These are phyloP conservation scores for Cyclostephanos tholiformis DNA, from an alignment of 108 stramenopile species.

Conservation along the genomic window DNA sequence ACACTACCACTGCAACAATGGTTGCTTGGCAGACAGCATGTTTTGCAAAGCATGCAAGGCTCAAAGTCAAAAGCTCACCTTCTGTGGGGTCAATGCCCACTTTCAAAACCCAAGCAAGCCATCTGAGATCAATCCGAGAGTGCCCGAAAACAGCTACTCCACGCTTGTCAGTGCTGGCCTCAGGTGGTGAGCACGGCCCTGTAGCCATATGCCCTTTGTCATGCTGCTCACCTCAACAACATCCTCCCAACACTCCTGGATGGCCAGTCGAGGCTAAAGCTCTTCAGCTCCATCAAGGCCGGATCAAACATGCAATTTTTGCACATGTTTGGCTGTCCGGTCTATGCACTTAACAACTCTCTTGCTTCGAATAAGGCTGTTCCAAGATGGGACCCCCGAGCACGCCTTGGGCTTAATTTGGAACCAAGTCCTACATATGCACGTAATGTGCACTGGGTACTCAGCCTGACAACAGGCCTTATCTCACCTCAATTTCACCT, in stretches of 20 bases:
- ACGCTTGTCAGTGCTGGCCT: too few relatives aligned
- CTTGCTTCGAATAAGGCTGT: not conserved
- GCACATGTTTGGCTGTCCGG: constrained; percentile 35
- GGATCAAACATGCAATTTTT: constrained; percentile 6
- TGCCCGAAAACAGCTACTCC: constrained; percentile 23
- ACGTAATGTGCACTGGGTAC: not conserved
- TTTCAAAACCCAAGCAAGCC: too few relatives aligned
- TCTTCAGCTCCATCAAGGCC: constrained; percentile 4
- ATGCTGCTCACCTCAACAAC: constrained; percentile 1
- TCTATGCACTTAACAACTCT: constrained; percentile 25
- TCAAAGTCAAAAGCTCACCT: constrained; percentile 23
- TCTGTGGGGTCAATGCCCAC: too few relatives aligned
- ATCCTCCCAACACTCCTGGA: not conserved
- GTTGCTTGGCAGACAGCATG: constrained; percentile 27
- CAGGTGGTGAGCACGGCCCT: constrained; percentile 1
- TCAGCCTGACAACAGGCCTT: not conserved
- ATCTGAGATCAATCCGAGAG: constrained; percentile 11
- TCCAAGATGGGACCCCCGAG: constrained; percentile 19
- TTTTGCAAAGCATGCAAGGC: not conserved
- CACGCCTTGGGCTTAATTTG: constrained; percentile 36
- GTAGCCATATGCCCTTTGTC: constrained; percentile 46
- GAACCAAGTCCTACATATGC: constrained; percentile 19
- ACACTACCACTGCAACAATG: constrained; percentile 60
- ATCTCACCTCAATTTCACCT: not conserved
- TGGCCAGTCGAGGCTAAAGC: not conserved